Evolutionary conservation across 179 eudicot species (phyloP), one percentile per base, ranked within the genome.

Genomic region (Actinidia polygama): DNA sequence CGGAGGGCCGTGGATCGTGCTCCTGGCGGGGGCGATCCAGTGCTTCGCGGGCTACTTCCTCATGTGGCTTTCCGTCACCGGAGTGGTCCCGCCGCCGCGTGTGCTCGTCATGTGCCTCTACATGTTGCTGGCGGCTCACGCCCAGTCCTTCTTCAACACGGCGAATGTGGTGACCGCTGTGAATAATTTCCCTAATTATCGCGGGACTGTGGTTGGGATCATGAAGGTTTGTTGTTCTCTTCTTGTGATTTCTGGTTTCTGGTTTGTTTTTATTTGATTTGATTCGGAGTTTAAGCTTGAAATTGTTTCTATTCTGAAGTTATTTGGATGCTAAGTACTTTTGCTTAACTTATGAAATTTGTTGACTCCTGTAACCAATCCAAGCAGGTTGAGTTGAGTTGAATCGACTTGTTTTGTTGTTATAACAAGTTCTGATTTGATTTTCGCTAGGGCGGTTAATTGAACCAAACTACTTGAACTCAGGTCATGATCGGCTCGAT

Each of bases 81-180:
- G 95, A 4, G 59, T 80, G 1, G 78, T 96, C 36, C 72, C 82
- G 40, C 89, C 80, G 86, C 97, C 97, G 75, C 91, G 90, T 44
- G 87, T 91, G 30, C 83, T 80, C 44, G 79, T 85, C 11, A 86
- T 94, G 88, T 92, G 99, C 77, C 7, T 93, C 46, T 94, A 88
- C 79, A 87, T 96, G 92, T 78, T 93, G 55, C 5, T 94, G 72
- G 96, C 97, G 53, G 96, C 95, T 7, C 94, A 96, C 59, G 90
- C 94, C 21, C 81, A 83, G 89, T 91, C 94, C 3, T 96, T 94
- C 83, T 89, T 93, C 64, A 96, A 96, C 59, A 96, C 99, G 10
- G 94, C 94, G 0, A 87, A 92, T 87, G 98, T 94, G 36, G 99
- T 96, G n/a, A 94, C 99, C 7, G 94, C 91, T 7, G 99, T 96